Evolutionary conservation across 1,284 basidiomycete species (phyloP).

Genomic region (Termitomyces sp.): DNA sequence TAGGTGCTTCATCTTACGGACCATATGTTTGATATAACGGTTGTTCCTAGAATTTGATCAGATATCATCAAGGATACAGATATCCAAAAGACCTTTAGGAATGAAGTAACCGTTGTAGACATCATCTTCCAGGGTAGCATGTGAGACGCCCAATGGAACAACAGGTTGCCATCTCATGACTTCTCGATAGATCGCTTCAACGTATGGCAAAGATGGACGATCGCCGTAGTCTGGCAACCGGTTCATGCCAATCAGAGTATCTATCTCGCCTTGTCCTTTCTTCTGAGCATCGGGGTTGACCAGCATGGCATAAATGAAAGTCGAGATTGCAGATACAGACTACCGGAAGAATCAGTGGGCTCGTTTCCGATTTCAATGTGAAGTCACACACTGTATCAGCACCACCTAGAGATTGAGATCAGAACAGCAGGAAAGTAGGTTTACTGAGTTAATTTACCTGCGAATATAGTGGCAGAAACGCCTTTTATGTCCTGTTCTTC

Average conservation of each 20-base stretch:
- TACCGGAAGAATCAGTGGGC: too few species aligned
- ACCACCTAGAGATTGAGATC: slow-evolving; percentile 7
- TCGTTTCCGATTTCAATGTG: too few species aligned
- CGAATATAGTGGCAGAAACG: slow-evolving; percentile 10
- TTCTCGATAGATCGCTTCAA: too few species aligned
- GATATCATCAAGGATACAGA: not conserved
- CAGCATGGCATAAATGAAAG: slow-evolving; percentile 18
- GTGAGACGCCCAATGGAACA: too few species aligned
- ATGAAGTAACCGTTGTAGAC: slow-evolving; percentile 26
- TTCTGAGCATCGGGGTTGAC: slow-evolving; percentile 16
- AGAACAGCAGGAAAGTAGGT: not conserved
- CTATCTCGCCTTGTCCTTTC: slow-evolving; percentile 22
- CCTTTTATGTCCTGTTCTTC: slow-evolving; percentile 11
- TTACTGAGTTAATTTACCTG: not conserved
- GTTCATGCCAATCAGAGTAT: not conserved
- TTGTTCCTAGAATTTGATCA: not conserved
- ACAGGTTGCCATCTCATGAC: slow-evolving; percentile 24
- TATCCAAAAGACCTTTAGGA: slow-evolving; percentile 1
- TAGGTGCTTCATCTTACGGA: too few species aligned
- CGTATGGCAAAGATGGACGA: too few species aligned
- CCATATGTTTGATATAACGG: too few species aligned
- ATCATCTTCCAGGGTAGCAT: slow-evolving; percentile 19
- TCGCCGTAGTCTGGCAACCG: too few species aligned
- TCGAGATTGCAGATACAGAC: too few species aligned
- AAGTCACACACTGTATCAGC: slow-evolving; percentile 14